Conservation (phyloP, 495 filamentous ascomycete genomes). For the Aspergillus homomorphus region DNA sequence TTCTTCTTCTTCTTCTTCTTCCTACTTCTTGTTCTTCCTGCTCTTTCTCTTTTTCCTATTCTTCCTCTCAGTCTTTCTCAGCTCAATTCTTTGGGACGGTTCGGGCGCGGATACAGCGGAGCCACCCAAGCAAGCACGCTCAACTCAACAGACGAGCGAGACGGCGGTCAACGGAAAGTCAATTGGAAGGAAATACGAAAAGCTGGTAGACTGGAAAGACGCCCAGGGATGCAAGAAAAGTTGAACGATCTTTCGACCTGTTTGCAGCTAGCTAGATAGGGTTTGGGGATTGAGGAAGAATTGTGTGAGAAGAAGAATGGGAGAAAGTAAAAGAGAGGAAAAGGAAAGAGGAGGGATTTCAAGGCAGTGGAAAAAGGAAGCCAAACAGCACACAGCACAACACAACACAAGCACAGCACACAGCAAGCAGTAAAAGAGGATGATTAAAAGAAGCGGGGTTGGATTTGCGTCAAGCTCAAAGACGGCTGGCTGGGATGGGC, state of each 20-base stretch:
- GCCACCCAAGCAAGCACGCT: constrained; percentile 3
- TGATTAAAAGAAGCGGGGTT: constrained; percentile 4
- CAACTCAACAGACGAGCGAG: not conserved
- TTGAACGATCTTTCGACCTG: not conserved
- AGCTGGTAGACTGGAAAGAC: not conserved
- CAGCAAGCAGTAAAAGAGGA: not conserved
- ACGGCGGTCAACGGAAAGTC: constrained; percentile 12
- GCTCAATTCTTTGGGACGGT: constrained; percentile 13
- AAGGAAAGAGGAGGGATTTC: not conserved
- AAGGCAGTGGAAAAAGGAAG: not conserved
- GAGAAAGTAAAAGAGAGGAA: not conserved
- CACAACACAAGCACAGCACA: not conserved
- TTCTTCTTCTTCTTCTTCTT: constrained; percentile 6
- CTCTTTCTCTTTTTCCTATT: constrained; percentile 5
- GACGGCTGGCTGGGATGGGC: not conserved
- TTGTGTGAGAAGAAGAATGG: not conserved
- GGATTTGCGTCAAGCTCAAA: not conserved
- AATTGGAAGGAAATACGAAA: constrained; percentile 11
- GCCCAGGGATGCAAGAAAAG: not conserved
- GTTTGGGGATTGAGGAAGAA: not conserved
- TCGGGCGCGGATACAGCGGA: constrained; percentile 22
- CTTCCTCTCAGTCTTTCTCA: no score
- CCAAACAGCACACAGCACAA: no score
- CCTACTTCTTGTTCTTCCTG: not conserved
- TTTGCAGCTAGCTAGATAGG: not conserved